Conservation (phyloP, 2,329 filamentous ascomycete species). For the Gyromitra esculenta region DNA sequence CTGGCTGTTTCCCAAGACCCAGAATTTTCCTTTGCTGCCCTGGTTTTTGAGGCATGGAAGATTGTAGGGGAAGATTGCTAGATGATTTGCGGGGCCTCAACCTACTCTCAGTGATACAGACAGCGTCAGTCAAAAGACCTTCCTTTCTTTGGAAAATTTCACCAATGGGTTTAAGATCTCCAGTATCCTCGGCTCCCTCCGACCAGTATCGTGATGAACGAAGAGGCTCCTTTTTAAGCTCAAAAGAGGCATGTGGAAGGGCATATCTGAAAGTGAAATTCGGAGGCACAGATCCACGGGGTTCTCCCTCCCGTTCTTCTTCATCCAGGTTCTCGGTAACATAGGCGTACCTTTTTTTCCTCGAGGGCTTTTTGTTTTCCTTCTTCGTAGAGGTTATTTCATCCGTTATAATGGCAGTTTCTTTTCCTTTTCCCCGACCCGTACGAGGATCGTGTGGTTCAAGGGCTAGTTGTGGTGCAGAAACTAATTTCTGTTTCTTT, state of each 20-base stretch:
- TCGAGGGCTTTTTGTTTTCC: slow-evolving; percentile 15
- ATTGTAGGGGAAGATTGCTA: neutral
- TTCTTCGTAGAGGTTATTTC: neutral
- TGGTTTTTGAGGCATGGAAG: neutral
- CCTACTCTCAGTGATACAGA: slow-evolving; percentile 29
- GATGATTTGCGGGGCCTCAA: slow-evolving; percentile 35
- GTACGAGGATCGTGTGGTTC: neutral
- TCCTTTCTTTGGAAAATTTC: slow-evolving; percentile 21
- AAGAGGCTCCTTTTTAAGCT: slow-evolving; percentile 5
- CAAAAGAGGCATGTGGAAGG: slow-evolving; percentile 13
- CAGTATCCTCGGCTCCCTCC: slow-evolving; percentile 27
- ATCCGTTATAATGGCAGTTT: neutral
- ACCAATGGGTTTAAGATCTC: slow-evolving; percentile 25
- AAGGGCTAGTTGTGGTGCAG: neutral
- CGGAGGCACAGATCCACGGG: slow-evolving; percentile 33
- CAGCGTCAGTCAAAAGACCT: slow-evolving; percentile 29
- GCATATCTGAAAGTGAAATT: slow-evolving; percentile 19
- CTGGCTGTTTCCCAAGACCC: neutral
- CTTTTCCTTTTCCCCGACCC: too few species aligned
- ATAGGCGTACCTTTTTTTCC: slow-evolving; percentile 17
- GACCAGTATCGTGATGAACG: slow-evolving; percentile 30
- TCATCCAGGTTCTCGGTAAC: slow-evolving; percentile 10
- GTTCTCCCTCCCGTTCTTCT: neutral
- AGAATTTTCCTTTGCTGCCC: neutral
- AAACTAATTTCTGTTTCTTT: slow-evolving; percentile 21